phyloP scores from a whole-genome alignment of 1,284 basidiomycete genomes.

The Puccinia polysora region DNA sequence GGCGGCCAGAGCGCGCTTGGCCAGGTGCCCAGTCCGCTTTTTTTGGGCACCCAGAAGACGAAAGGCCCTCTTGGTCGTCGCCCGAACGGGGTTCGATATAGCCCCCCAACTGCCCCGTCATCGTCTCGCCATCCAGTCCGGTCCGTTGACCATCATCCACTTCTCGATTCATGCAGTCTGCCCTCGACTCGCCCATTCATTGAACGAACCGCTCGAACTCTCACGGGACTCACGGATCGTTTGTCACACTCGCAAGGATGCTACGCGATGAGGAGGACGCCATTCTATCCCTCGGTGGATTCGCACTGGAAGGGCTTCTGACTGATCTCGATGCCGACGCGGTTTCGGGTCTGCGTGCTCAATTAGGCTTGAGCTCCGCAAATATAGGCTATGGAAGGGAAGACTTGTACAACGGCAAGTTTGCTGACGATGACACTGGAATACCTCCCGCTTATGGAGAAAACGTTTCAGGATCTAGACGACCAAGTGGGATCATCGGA shows the following conservation, averaged over 20 bases:
- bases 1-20: too few relatives aligned
- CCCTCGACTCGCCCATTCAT: too few relatives aligned
- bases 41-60: too few relatives aligned
- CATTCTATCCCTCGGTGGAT: conserved; percentile 49
- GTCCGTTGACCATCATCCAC: too few relatives aligned
- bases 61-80: too few relatives aligned
- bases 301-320: conserved; percentile 51
- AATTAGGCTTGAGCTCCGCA: conserved; percentile 50
- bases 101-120: too few relatives aligned
- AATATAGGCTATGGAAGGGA: conserved; percentile 51
- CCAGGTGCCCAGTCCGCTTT: too few relatives aligned
- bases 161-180: too few relatives aligned
- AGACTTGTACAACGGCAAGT: conserved; percentile 54
- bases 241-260: too few relatives aligned
- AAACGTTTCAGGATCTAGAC: conserved; percentile 46
- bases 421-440: conserved; percentile 55
- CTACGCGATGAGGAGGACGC: conserved; percentile 43
- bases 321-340: conserved; percentile 47
- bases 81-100: too few relatives aligned
- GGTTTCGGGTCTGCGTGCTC: conserved; percentile 50
- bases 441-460: conserved; percentile 47
- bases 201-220: not conserved
- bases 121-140: too few relatives aligned
- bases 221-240: not conserved
- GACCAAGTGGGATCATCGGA: not conserved